phyloP scores from a whole-genome alignment of 2,329 filamentous ascomycete genomes.

The Leptographium galeiforme region DNA sequence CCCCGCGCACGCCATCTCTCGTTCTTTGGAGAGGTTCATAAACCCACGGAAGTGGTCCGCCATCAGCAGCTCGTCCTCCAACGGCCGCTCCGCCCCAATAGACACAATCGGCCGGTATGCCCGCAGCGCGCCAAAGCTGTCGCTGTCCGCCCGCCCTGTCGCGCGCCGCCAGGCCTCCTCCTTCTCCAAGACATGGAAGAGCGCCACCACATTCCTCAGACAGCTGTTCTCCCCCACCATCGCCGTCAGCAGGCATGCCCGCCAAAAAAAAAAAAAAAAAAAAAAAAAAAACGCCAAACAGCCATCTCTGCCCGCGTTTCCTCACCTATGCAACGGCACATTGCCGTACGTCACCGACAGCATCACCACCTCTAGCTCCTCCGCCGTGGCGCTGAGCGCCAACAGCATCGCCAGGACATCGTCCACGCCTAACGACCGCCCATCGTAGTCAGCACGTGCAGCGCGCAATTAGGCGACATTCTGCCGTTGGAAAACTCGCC shows the following conservation, averaged over 20 bases:
- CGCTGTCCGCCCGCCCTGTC: conserved; percentile 38
- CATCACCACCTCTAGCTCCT: conserved; percentile 76
- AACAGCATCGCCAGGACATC: conserved; percentile 82
- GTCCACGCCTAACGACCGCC: conserved; percentile 52
- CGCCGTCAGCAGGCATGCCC: not conserved
- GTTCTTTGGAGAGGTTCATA: not conserved
- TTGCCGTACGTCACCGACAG: conserved; percentile 92
- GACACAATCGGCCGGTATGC: conserved; percentile 70
- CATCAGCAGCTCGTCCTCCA: conserved; percentile 70
- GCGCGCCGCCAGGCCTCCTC: conserved; percentile 73
- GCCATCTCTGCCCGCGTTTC: not conserved
- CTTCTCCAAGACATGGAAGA: conserved; percentile 86
- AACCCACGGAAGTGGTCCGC: conserved; percentile 76
- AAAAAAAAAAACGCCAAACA: not conserved
- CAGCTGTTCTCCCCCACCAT: conserved; percentile 38
- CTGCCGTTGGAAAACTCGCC: too few relatives aligned
- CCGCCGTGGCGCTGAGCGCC: conserved; percentile 65
- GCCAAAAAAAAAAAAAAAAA: not conserved
- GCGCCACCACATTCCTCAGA: conserved; percentile 72
- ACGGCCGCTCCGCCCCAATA: conserved; percentile 70
- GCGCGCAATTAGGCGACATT: not conserved
- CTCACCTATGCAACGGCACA: conserved; percentile 68
- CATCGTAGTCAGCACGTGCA: not conserved
- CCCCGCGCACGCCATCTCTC: too few relatives aligned
- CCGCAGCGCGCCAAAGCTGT: conserved; percentile 62